phyloP scores from a whole-genome alignment of 1,139 yeast genomes.

The Blastobotrys proliferans region DNA sequence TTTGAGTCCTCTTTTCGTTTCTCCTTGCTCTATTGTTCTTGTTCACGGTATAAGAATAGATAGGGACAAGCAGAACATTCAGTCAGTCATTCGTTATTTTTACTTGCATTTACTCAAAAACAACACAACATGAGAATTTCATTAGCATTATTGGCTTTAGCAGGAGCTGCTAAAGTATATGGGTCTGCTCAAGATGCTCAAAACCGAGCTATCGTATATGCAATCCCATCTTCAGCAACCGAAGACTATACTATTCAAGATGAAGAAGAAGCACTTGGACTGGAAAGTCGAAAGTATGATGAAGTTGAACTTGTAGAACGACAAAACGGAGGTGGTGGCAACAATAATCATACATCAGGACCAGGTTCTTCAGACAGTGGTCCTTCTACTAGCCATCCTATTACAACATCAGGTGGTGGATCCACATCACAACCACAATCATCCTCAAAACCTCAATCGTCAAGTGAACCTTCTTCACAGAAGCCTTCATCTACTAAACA shows the following conservation, averaged over 20 bases:
- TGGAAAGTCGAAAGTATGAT: constrained; percentile 1
- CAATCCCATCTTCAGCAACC: constrained; percentile 7
- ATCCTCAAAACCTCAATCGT: background rate
- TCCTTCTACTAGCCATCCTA: background rate
- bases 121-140: background rate
- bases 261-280: constrained; percentile 10
- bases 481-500: constrained; percentile 1
- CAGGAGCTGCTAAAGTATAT: constrained; percentile 4
- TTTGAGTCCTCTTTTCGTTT: background rate
- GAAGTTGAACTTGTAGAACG: background rate
- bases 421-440: background rate
- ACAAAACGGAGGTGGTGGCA: constrained; percentile 9
- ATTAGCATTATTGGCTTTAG: background rate
- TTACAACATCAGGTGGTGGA: too few relatives aligned
- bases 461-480: constrained; percentile 1
- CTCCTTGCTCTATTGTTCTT: background rate
- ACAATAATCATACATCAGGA: constrained; percentile 1
- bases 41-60: background rate
- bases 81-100: too few relatives aligned
- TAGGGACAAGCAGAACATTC: too few relatives aligned
- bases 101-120: background rate
- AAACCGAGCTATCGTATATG: constrained; percentile 1
- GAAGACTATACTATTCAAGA: constrained; percentile 3
- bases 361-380: background rate
- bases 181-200: constrained; percentile 11